Evolutionary conservation across 345 rosid genomes (phyloP), one percentile per base, ranked within the genome.

Genomic region (Camelina neglecta): DNA sequence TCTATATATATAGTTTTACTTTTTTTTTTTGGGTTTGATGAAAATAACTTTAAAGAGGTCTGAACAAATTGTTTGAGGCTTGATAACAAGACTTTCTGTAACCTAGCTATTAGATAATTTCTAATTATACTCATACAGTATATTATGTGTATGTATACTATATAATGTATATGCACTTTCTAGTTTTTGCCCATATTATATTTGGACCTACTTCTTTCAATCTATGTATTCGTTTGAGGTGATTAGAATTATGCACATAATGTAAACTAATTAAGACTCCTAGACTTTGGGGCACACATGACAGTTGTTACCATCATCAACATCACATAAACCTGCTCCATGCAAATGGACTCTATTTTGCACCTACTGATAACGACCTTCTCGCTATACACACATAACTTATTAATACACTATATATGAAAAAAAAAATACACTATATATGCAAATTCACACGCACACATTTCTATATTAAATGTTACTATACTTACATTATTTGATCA

Each of bases 251-350:
- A 36, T 53, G 11, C 44, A 23, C 35, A 42, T 11, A 36, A 64
- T 55, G 18, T 26, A 65, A 77, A 18, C 39, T 11, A 77, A 49
- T 60, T 9, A 77, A 77, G 63, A 72, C 67, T 66, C 88, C 84
- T 86, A 71, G 74, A 80, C 82, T 75, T 66, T 72, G 78, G 86
- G 85, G 85, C 74, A 74, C 58, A 83, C 38, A 83, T 79, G 85
- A 75, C 83, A 81, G 84, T 82, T 83, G 86, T 78, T 80, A 75
- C 77, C 81, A 81, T 81, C 69, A 82, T 80, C 79, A 76, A 62
- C 81, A 77, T 78, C 64, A 39, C 75, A 74, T 82, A 77, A 71
- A 78, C 68, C 81, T 72, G 69, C 84, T 76, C 77, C 79, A 59
- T 72, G 86, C 69, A 80, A 81, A 80, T 64, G 68, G 81, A 80